These are phyloP conservation scores for Vigna angularis DNA, from an alignment of 306 rosid genomes.

Conservation along the genomic window DNA sequence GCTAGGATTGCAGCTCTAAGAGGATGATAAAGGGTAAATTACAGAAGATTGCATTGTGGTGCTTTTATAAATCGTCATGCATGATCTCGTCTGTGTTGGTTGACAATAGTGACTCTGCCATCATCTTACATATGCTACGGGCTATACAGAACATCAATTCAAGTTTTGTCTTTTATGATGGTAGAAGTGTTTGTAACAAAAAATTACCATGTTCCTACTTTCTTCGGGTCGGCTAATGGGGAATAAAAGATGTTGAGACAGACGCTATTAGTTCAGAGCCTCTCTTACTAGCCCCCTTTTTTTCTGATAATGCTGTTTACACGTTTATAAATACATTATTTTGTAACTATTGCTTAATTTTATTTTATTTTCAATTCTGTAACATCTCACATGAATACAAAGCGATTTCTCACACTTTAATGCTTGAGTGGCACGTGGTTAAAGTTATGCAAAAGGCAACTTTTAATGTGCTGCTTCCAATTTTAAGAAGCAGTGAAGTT, in stretches of 20 bases:
- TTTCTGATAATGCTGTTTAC: background rate
- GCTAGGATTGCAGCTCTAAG: slow-evolving; percentile 83
- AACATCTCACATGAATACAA: background rate
- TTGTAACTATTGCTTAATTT: background rate
- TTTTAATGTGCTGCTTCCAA: background rate
- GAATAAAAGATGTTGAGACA: slow-evolving; percentile 37
- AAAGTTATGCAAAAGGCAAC: slow-evolving; percentile 3
- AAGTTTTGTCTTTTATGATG: slow-evolving; percentile 26
- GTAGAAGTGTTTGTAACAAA: slow-evolving; percentile 31
- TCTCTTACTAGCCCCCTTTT: background rate
- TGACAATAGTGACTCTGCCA: slow-evolving; percentile 25
- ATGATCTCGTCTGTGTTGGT: slow-evolving; percentile 28
- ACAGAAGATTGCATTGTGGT: background rate
- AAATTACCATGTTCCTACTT: background rate
- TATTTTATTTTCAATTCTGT: background rate
- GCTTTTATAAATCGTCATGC: slow-evolving; percentile 31
- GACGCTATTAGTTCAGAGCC: background rate
- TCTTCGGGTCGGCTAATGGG: slow-evolving; percentile 11
- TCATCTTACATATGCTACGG: slow-evolving; percentile 15
- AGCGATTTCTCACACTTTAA: slow-evolving; percentile 9
- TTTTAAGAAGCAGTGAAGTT: slow-evolving; percentile 18
- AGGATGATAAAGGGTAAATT: slow-evolving; percentile 54
- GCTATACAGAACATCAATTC: slow-evolving; percentile 20
- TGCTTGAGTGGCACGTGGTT: slow-evolving; percentile 7
- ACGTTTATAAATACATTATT: background rate